phyloP scores from a whole-genome alignment of 805 yeast genomes.

The Metschnikowia baotianmanensis region DNA sequence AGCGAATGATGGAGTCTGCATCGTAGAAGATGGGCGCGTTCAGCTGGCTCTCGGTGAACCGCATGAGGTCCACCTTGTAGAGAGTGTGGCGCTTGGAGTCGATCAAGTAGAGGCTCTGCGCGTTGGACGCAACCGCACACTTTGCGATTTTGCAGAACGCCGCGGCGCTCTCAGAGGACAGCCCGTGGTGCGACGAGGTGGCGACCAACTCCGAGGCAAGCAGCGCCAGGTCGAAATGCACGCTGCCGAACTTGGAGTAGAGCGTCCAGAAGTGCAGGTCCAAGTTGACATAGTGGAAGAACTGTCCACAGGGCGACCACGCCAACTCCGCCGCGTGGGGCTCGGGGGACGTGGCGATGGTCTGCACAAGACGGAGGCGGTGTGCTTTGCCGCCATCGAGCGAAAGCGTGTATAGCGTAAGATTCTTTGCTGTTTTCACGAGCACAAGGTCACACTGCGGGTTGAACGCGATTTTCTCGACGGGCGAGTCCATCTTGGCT shows the following conservation, averaged over 20 bases:
- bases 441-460: conserved; percentile 17
- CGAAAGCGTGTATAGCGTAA: neutral
- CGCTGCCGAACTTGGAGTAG: conserved; percentile 34
- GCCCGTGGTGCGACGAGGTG: neutral
- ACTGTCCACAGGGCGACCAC: conserved; percentile 41
- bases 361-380: neutral
- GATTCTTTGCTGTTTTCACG: neutral
- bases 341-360: neutral
- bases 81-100: conserved; percentile 19
- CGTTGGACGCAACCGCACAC: conserved; percentile 27
- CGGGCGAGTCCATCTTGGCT: conserved; percentile 5
- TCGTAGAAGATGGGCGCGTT: conserved; percentile 23
- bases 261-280: conserved; percentile 30
- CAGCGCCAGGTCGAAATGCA: conserved; percentile 26
- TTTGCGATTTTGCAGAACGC: conserved; percentile 27
- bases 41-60: conserved; percentile 6
- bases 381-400: neutral
- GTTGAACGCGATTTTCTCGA: conserved; percentile 13
- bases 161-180: neutral
- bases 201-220: conserved; percentile 4
- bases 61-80: conserved; percentile 23
- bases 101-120: conserved; percentile 20
- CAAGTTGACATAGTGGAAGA: conserved; percentile 23
- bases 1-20: conserved; percentile 26
- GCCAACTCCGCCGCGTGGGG: neutral